phyloP scores from a whole-genome alignment of 306 rosid species.

The Potentilla sterilis region DNA sequence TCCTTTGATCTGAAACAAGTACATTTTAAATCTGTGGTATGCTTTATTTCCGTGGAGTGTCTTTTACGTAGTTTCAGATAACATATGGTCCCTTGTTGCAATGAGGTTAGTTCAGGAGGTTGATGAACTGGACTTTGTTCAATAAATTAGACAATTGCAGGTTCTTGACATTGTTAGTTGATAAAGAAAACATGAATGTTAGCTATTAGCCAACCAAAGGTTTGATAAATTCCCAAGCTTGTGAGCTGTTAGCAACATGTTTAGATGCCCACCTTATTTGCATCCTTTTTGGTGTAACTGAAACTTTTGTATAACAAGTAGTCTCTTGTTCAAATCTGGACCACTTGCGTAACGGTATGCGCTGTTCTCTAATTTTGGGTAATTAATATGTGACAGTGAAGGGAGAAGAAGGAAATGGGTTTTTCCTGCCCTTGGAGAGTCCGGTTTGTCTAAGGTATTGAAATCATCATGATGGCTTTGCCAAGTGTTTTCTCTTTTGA shows the following conservation, averaged over 20 bases:
- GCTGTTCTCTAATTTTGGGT: conserved; percentile 29
- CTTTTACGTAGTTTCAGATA: not conserved
- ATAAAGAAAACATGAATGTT: not conserved
- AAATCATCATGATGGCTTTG: conserved; percentile 3
- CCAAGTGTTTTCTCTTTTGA: not conserved
- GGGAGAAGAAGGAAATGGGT: conserved; percentile 95
- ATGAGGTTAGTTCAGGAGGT: not conserved
- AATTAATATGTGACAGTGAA: conserved; percentile 60
- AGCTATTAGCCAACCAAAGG: not conserved
- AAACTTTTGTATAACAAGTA: conserved; percentile 7
- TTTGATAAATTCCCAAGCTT: not conserved
- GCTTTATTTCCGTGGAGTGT: not conserved
- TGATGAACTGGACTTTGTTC: not conserved
- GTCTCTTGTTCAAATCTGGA: conserved; percentile 18
- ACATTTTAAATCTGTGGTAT: not conserved
- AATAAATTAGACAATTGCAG: not conserved
- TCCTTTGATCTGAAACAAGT: not conserved
- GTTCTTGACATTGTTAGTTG: not conserved
- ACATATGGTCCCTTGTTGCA: conserved; percentile 2
- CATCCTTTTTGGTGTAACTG: not conserved
- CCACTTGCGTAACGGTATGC: conserved; percentile 17
- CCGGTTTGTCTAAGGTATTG: conserved; percentile 44
- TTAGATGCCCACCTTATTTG: not conserved
- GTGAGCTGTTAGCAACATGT: not conserved
- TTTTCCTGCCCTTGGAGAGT: conserved; percentile 68